Base-by-base conservation (phyloP, 257 asterid species). In the Solanum paucissectum region DNA sequence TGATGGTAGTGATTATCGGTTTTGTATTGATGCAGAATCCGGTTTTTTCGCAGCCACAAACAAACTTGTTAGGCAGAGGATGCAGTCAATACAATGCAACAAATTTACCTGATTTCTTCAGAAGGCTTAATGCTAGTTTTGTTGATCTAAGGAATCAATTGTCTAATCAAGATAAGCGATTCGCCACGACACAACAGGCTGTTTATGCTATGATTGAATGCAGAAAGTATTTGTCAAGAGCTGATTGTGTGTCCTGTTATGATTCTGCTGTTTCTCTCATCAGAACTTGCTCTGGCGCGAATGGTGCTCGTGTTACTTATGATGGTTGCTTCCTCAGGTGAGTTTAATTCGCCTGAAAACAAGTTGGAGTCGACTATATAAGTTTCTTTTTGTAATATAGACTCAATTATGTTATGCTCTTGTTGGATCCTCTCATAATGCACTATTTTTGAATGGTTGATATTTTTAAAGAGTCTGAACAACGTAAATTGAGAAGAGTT, bases 241-340 rank as follows among this genome's bases (percentile, higher is more conserved):
- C 86, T 6, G 96, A 95, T 88, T 96, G 99, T 88, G 87, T 96
- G 72, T 92, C 94, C 46, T 96, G 99, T 89, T 96, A 87, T 87
- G 94, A 92, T 91, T 89, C 94, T 86, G 98, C 99, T 1, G 98
- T 92, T 20, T 23, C 86, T 36, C 94, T 83, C 92, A 95, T 96
- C 60, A 87, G 95, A 23, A 94, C 90, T 62, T 95, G 99, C 93
- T 89, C 96, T 23, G 93, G 95, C 77, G 95, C 95, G 6, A 96
- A 94, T 20, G 98, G 99, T 11, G 99, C 96, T 66, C 96, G 98
- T 34, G 96, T 94, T 29, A 92, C 94, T 79, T 95, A 90, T 76
- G 99, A 96, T 71, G 98, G 99, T 44, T 96, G 98, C 90, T 96
- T 92, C 90, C 95, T 96, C 89, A 95, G 98, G 99, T 96, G 72